Evolutionary conservation across 1,139 yeast genomes (phyloP).

Genomic region (Wickerhamiella pararugosa): DNA sequence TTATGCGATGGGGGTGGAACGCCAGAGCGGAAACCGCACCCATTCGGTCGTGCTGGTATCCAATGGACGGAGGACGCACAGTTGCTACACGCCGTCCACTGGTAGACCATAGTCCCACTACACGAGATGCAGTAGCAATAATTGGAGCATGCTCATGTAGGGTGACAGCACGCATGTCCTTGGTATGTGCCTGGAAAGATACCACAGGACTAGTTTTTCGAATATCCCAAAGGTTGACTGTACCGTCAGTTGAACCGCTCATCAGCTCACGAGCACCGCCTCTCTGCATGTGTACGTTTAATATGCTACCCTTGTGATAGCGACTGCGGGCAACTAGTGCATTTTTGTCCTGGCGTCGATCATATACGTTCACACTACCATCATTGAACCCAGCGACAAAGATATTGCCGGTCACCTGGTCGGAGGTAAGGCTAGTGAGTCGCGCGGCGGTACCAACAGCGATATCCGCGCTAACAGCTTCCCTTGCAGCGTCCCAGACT

Average conservation of each 20-base stretch:
- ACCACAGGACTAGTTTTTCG: constrained; percentile 57
- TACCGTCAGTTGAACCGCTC: constrained; percentile 69
- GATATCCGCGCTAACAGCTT: constrained; percentile 68
- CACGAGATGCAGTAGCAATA: constrained; percentile 62
- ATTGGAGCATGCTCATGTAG: constrained; percentile 95
- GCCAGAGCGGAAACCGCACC: constrained; percentile 40
- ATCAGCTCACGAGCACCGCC: constrained; percentile 89
- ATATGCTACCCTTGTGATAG: constrained; percentile 43
- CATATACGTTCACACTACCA: constrained; percentile 81
- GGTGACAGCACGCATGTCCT: constrained; percentile 54
- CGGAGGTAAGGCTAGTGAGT: constrained; percentile 79
- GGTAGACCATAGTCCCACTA: constrained; percentile 77
- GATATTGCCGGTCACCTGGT: constrained; percentile 88
- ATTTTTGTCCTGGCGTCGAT: constrained; percentile 68
- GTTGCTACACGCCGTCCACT: constrained; percentile 57
- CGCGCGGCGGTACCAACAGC: constrained; percentile 89
- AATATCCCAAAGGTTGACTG: constrained; percentile 81
- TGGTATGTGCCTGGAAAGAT: constrained; percentile 45
- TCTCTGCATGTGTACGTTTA: constrained; percentile 86
- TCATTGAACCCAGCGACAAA: constrained; percentile 89
- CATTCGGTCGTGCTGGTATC: constrained; percentile 24
- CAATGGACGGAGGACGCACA: constrained; percentile 36
- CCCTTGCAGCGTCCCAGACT: constrained; percentile 95
- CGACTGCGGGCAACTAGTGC: constrained; percentile 81
- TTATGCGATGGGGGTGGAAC: constrained; percentile 92